Evolutionary conservation across 2,329 filamentous ascomycete species (phyloP), one percentile per base, ranked within the genome.

Genomic region (Myriangium duriaei): DNA sequence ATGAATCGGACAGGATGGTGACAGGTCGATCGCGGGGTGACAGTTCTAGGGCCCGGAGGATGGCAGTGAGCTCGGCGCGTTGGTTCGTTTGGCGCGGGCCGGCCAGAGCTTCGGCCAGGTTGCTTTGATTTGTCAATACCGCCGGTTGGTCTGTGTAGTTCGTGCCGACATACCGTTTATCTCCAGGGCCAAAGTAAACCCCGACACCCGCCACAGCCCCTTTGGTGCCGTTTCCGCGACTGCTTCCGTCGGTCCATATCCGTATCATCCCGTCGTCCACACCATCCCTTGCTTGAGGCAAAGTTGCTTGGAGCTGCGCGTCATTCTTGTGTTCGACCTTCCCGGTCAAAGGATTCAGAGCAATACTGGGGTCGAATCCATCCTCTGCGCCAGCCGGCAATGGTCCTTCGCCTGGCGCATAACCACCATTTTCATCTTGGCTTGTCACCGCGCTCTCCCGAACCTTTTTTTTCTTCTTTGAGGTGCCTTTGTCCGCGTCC

Each of bases 21-120:
- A 92, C 71, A 42, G 76, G 67, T 41, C 81, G 71, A 41, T 78
- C 68, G 11, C 72, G 61, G 1, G 82, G 78, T 2, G 79, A 76
- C 32, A 79, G 72, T 51, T 95, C 76, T 14, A 96, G 68, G 1
- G 87, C 87, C 41, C 87, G 80, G 18, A 83, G 67, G 45, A 96
- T 80, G 5, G 86, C 91, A 15, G 82, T 87, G 42, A 98, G 67
- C 62, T 98, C 91, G n/a, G 88, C 91, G 3, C 91, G 81, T 58
- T 96, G 85, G 56, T 98, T 98, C 1, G 91, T 96, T 60, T 96
- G 91, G 7, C 69, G 67, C 11, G 70, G 65, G 35, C 85, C 85
- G 36, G 68, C 61, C 2, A 95, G 71, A 3, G 77, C 75, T 59
- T 92, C 86, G 10, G 82, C 83, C 15, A 93, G 61, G 51, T 81